phyloP scores from a whole-genome alignment of 495 filamentous ascomycete genomes.

The Neurospora hispaniola region DNA sequence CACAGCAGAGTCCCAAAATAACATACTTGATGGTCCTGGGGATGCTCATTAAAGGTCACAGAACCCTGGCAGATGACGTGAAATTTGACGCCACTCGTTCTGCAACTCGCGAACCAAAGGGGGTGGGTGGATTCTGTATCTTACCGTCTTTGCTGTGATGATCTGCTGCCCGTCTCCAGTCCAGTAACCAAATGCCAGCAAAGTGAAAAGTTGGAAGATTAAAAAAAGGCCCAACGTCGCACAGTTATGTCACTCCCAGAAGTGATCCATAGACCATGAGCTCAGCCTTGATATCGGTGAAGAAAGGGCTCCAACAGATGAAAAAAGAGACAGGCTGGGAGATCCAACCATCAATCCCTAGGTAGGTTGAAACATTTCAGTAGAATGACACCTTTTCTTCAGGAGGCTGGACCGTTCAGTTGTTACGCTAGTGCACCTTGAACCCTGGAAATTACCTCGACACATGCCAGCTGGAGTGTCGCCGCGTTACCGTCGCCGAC shows the following conservation, averaged over 20 bases:
- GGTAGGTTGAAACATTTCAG: background rate
- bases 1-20: background rate
- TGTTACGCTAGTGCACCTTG: background rate
- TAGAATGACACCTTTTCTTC: background rate
- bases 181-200: background rate
- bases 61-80: constrained; percentile 3
- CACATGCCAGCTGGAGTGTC: background rate
- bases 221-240: background rate
- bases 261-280: background rate
- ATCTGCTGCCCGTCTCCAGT: background rate
- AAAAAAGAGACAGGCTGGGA: background rate
- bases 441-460: background rate
- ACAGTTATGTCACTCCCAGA: background rate
- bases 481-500: background rate
- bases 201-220: background rate
- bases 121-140: background rate
- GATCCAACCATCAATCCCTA: background rate
- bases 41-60: constrained; percentile 1
- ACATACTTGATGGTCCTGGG: background rate
- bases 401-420: background rate
- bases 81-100: constrained; percentile 2
- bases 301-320: too few relatives aligned
- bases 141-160: background rate
- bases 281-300: background rate
- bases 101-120: background rate